Conservation (phyloP, 2,329 filamentous ascomycete genomes). For the Aaosphaeria pasadenensis region DNA sequence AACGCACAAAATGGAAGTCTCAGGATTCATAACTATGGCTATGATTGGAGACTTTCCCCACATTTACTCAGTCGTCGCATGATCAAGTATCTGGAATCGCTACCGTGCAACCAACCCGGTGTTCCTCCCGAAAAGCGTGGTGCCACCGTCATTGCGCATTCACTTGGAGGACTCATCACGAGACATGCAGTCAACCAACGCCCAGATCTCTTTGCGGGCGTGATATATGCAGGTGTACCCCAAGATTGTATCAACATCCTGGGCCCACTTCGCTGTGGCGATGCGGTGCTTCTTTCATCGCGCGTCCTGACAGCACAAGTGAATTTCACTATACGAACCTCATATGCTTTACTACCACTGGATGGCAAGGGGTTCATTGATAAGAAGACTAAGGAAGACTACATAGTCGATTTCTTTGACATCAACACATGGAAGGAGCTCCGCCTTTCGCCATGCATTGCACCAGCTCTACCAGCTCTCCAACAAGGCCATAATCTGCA, state of each 20-base stretch:
- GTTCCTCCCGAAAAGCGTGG: conserved; percentile 58
- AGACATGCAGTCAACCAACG: conserved; percentile 82
- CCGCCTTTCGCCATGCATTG: conserved; percentile 73
- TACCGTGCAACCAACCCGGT: conserved; percentile 69
- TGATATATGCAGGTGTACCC: conserved; percentile 81
- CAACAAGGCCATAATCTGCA: conserved; percentile 15
- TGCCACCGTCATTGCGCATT: conserved; percentile 81
- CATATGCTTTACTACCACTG: conserved; percentile 79
- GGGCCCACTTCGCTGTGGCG: conserved; percentile 85
- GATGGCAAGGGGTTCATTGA: conserved; percentile 87
- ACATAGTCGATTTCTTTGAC: conserved; percentile 81
- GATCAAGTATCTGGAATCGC: conserved; percentile 66
- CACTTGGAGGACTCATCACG: conserved; percentile 81
- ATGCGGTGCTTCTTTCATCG: conserved; percentile 85
- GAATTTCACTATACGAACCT: conserved; percentile 87
- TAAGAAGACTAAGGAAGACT: conserved; percentile 74
- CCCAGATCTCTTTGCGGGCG: conserved; percentile 81
- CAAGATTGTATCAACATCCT: conserved; percentile 88
- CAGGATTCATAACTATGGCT: conserved; percentile 85
- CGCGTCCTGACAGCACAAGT: conserved; percentile 88
- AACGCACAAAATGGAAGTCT: conserved; percentile 70
- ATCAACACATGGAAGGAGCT: conserved; percentile 75
- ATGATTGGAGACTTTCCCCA: conserved; percentile 90
- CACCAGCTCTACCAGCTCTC: conserved; percentile 61
- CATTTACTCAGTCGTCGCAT: conserved; percentile 69